Conservation (phyloP, 208 protist genomes). For the Leishmania tarentolae region DNA sequence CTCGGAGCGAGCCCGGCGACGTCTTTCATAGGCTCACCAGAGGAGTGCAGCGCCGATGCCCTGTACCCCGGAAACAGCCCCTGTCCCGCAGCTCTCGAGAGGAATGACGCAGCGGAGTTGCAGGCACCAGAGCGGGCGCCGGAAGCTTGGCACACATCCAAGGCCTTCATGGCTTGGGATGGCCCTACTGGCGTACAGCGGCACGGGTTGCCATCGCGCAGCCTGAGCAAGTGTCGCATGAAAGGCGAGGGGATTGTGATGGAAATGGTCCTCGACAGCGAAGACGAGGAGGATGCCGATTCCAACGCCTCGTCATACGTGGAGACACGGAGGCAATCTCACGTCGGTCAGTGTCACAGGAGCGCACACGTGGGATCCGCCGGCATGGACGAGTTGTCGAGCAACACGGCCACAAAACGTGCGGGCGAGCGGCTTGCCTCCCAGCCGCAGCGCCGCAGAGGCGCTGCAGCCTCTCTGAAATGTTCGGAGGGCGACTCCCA, state of each 20-base stretch:
- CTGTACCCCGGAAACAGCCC: neutral
- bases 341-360: neutral
- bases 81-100: neutral
- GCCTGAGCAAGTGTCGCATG: conserved; percentile 30
- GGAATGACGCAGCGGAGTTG: neutral
- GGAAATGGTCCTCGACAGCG: conserved; percentile 23
- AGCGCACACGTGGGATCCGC: neutral
- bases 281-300: conserved; percentile 19
- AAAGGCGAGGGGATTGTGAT: conserved; percentile 29
- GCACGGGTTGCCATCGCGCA: conserved; percentile 1
- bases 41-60: neutral
- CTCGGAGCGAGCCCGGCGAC: neutral
- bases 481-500: neutral
- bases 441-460: conserved; percentile 9
- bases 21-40: neutral
- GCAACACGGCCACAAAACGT: conserved; percentile 2
- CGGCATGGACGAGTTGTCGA: neutral
- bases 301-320: neutral
- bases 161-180: conserved; percentile 17
- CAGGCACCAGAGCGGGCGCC: neutral
- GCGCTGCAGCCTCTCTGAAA: neutral
- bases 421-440: conserved; percentile 22
- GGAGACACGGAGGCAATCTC: neutral
- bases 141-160: conserved; percentile 24
- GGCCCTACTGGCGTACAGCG: neutral